Evolutionary conservation across 2,329 filamentous ascomycete species (phyloP).

Genomic region (Trichophyton simii): DNA sequence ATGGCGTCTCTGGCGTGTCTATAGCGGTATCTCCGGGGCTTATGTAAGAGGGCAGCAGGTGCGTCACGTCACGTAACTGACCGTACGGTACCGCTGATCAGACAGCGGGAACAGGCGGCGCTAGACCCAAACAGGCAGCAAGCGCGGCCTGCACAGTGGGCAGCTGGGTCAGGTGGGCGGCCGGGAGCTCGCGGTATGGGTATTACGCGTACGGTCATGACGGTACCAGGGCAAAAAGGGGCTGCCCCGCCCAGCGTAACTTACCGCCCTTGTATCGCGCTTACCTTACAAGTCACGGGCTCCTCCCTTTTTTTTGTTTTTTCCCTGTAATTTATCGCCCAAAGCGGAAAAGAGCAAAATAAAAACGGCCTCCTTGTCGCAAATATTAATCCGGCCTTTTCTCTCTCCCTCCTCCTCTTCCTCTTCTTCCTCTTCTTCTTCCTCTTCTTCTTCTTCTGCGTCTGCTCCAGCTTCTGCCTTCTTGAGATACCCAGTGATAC

Average conservation of each 20-base stretch:
- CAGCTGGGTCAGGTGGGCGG: background rate
- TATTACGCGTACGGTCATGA: background rate
- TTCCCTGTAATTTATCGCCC: background rate
- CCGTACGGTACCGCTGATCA: background rate
- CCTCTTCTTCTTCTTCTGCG: slow-evolving; percentile 15
- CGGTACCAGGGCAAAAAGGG: background rate
- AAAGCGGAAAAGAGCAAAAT: background rate
- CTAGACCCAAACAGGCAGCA: background rate
- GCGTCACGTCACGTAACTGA: background rate
- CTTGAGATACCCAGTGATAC: slow-evolving; percentile 32
- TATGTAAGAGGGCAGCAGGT: background rate
- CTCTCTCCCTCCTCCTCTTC: slow-evolving; percentile 16
- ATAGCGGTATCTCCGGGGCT: background rate
- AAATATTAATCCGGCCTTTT: background rate
- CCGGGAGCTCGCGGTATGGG: background rate
- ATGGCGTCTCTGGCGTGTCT: background rate
- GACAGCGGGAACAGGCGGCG: background rate
- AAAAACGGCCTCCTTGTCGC: background rate
- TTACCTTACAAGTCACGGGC: background rate
- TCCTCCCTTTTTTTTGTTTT: background rate
- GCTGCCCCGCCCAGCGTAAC: background rate
- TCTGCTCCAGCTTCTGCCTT: slow-evolving; percentile 17
- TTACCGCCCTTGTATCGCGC: background rate
- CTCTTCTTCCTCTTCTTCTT: slow-evolving; percentile 15
- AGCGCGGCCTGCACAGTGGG: background rate